Base-by-base conservation (phyloP, 2,329 filamentous ascomycete genomes). In the Stylonectria norvegica region DNA sequence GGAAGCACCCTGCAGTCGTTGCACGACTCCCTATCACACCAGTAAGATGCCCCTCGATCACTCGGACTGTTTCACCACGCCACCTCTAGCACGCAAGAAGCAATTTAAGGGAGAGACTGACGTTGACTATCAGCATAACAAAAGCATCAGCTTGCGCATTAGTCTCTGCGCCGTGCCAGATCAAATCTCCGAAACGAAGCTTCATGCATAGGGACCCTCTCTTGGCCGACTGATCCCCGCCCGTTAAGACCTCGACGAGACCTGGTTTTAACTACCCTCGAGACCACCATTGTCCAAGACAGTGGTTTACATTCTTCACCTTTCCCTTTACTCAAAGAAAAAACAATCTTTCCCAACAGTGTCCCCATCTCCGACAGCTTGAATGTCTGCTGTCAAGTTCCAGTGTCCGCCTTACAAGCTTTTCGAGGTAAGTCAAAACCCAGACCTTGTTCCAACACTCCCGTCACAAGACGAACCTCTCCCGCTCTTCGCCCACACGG, bases 361-460 rank as follows among this genome's bases (percentile, higher is more conserved):
- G 45, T 58, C 55, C 56, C 57, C 51, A n/a, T 60, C 55, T 48
- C 56, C 58, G 56, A 65, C 65, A 67, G 68, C 66, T 75, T 77
- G 64, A 62, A 79, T 79, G 76, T 79, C 76, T 72, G 60, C 70
- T 62, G 63, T 66, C 60, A 78, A 76, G 68, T 75, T 76, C 60
- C 71, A 73, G 56, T 73, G 71, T 59, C 66, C 71, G 57, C 62
- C 71, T 51, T 78, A 78, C 64, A 78, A 76, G 67, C 68, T 76
- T 62, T 78, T 74, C 61, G 74, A 79, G 69, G 75, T 79, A 61
- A 76, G 76, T 75, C 63, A 48, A 50, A 56, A 52, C 53, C 50
- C 43, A 59, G 55, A 65, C 57, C 45, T 46, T 62, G 58, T 57
- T 62, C 52, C 57, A 58, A 50, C 48, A 40, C 51, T 55, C 45